These are phyloP conservation scores for Flueggea neowawraea DNA, from an alignment of 441 rosid genomes.

Conservation along the genomic window DNA sequence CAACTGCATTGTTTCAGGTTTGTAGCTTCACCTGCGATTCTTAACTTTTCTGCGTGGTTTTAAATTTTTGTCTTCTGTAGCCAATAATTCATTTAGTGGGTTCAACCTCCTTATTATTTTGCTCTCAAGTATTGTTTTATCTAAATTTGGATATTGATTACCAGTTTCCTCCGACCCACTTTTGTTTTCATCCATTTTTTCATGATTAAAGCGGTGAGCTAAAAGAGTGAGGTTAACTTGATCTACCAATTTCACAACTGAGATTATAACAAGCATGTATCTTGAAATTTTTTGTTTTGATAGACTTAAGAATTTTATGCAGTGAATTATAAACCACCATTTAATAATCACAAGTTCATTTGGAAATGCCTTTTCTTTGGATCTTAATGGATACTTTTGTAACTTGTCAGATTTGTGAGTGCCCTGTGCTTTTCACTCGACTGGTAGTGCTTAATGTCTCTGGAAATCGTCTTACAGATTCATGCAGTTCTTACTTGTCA, in stretches of 20 bases:
- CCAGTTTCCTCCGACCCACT: too few relatives aligned
- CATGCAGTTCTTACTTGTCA: slow-evolving; percentile 92
- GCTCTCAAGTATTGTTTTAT: background rate
- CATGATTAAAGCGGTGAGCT: too few relatives aligned
- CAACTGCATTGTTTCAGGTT: slow-evolving; percentile 95
- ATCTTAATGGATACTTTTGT: slow-evolving; percentile 3
- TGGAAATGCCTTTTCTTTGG: slow-evolving; percentile 3
- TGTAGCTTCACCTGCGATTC: slow-evolving; percentile 6
- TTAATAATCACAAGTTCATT: slow-evolving; percentile 4
- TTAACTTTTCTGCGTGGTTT: slow-evolving; percentile 7
- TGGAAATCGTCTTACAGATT: slow-evolving; percentile 95
- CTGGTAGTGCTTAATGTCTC: slow-evolving; percentile 92
- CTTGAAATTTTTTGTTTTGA: background rate
- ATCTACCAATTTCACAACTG: too few relatives aligned
- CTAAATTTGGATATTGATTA: slow-evolving; percentile 4
- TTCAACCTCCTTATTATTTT: background rate
- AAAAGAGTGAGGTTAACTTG: too few relatives aligned
- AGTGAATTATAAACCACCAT: background rate
- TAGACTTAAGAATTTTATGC: background rate
- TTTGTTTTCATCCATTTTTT: too few relatives aligned
- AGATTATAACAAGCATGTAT: too few relatives aligned
- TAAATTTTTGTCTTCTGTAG: slow-evolving; percentile 1
- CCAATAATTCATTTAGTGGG: slow-evolving; percentile 3
- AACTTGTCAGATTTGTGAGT: slow-evolving; percentile 81
- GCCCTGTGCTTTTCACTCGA: slow-evolving; percentile 80